These are phyloP conservation scores for Clarkia xantiana DNA, from an alignment of 345 rosid genomes.

Conservation along the genomic window DNA sequence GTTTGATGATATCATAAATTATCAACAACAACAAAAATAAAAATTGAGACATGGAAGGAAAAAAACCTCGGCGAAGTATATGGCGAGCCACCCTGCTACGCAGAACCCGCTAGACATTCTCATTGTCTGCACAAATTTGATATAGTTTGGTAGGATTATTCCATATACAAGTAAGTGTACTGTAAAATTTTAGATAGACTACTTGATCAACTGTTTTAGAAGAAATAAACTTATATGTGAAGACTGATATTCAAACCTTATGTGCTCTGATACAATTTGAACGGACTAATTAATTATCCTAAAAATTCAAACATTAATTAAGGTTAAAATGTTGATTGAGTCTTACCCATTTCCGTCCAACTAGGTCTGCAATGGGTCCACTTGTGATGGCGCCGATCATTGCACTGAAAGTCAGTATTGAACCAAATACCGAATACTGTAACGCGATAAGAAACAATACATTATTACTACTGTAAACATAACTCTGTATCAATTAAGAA, in stretches of 20 bases:
- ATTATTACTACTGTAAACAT: too few species aligned
- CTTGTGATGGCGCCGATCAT: slow-evolving; percentile 91
- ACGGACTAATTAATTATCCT: too few species aligned
- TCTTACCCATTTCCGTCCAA: slow-evolving; percentile 79
- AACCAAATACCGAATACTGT: slow-evolving; percentile 81
- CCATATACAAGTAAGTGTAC: too few species aligned
- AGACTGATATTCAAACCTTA: too few species aligned
- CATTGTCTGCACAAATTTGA: slow-evolving; percentile 39
- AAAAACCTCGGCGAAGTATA: slow-evolving; percentile 69
- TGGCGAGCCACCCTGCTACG: slow-evolving; percentile 70
- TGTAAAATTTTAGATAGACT: too few species aligned
- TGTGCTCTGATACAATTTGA: too few species aligned
- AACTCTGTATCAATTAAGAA: too few species aligned
- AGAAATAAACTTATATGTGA: too few species aligned
- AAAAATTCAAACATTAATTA: too few species aligned
- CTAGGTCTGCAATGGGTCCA: slow-evolving; percentile 63
- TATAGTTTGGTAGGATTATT: neutral
- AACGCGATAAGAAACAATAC: neutral
- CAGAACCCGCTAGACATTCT: slow-evolving; percentile 51
- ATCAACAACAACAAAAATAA: neutral
- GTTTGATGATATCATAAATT: neutral
- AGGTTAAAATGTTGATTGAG: too few species aligned
- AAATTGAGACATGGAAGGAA: neutral
- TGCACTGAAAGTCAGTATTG: slow-evolving; percentile 78
- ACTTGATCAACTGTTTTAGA: too few species aligned